These are phyloP conservation scores for Xylaria sp. DNA, from an alignment of 2,329 filamentous ascomycete species.

Conservation along the genomic window DNA sequence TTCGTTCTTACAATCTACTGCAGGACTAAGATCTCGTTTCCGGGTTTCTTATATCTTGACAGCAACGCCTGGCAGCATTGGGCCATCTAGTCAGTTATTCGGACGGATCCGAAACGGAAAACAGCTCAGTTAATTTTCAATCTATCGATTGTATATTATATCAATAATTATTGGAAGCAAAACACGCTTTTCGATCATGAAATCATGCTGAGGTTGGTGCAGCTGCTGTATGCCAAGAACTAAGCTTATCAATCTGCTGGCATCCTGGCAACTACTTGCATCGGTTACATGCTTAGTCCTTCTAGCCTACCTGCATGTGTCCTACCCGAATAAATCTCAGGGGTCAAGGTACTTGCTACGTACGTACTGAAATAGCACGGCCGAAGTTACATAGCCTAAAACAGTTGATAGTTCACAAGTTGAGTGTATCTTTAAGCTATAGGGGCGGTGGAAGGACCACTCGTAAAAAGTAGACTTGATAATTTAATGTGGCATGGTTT, in stretches of 20 bases:
- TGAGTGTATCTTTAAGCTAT: neutral
- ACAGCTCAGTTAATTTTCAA: neutral
- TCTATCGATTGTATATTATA: neutral
- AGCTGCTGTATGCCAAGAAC: conserved; percentile 23
- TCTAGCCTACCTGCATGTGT: conserved; percentile 6
- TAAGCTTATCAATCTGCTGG: conserved; percentile 4
- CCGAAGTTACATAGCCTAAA: no score
- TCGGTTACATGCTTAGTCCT: conserved; percentile 27
- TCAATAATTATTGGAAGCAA: neutral
- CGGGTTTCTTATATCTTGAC: neutral
- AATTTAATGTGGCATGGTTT: neutral
- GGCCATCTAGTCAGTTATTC: neutral
- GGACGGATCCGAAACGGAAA: neutral
- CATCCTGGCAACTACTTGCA: conserved; percentile 5
- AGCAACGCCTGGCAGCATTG: neutral
- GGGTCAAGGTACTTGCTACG: neutral
- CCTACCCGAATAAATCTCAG: neutral
- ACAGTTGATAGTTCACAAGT: neutral
- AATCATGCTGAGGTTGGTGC: conserved; percentile 8
- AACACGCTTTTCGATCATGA: neutral
- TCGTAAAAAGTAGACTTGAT: neutral
- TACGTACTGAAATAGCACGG: neutral
- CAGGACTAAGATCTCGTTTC: neutral
- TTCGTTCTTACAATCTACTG: neutral
- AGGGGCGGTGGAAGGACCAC: neutral